These are phyloP conservation scores for Flaveria linearis DNA, from an alignment of 129 eudicot genomes.

Conservation along the genomic window DNA sequence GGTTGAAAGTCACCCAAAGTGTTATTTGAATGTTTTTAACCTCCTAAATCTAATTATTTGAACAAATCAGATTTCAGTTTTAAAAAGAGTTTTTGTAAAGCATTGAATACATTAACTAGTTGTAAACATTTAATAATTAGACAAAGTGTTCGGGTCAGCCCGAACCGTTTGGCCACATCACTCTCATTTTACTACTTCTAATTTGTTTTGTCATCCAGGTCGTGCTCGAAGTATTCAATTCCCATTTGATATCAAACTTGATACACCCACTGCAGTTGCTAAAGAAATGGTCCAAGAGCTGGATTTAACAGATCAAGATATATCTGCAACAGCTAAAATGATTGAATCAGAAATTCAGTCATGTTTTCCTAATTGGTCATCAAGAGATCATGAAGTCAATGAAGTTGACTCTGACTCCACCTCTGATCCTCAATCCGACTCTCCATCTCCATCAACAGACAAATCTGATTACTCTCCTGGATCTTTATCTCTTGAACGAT, in stretches of 20 bases:
- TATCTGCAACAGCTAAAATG: constrained; percentile 51
- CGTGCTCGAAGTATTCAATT: constrained; percentile 52
- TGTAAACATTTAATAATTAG: background rate
- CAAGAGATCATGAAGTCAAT: constrained; percentile 32
- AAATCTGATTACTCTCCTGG: constrained; percentile 31
- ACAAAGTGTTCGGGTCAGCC: no score
- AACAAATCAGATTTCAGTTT: background rate
- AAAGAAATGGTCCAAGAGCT: constrained; percentile 65
- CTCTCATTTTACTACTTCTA: background rate
- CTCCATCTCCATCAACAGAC: constrained; percentile 41
- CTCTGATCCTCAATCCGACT: constrained; percentile 35
- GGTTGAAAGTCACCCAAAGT: background rate
- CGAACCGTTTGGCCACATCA: no score
- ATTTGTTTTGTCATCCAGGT: constrained; percentile 39
- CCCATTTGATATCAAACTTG: constrained; percentile 49
- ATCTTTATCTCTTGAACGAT: constrained; percentile 43
- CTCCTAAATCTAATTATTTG: background rate
- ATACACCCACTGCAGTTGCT: constrained; percentile 55
- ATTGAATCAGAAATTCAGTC: constrained; percentile 70
- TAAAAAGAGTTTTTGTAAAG: background rate
- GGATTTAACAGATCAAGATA: constrained; percentile 63
- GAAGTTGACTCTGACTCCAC: constrained; percentile 31
- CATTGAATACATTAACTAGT: background rate
- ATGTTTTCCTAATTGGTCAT: constrained; percentile 71
- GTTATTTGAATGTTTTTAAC: background rate